Evolutionary conservation across 2,329 filamentous ascomycete species (phyloP).

Genomic region (Xylaria polymorpha): DNA sequence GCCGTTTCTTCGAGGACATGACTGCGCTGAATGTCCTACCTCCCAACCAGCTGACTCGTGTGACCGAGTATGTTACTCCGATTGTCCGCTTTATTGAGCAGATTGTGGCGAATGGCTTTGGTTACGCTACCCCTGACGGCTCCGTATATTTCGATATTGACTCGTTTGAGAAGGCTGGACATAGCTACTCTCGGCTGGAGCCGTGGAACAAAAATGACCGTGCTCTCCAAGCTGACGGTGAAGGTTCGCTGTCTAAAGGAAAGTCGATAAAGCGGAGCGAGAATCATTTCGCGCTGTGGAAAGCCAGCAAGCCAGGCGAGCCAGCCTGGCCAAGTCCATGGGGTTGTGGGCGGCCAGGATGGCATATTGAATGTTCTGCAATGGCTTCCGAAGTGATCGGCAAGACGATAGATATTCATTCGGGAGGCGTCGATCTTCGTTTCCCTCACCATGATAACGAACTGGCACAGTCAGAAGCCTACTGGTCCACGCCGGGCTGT

Average conservation of each 20-base stretch:
- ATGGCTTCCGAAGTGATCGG: constrained; percentile 35
- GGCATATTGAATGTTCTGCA: constrained; percentile 37
- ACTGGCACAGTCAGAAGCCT: constrained; percentile 34
- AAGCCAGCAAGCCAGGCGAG: constrained; percentile 35
- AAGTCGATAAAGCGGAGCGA: constrained; percentile 30
- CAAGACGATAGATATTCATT: constrained; percentile 33
- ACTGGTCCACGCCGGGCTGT: constrained; percentile 24
- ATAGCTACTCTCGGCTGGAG: constrained; percentile 29
- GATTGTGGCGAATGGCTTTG: constrained; percentile 31
- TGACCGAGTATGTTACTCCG: constrained; percentile 28
- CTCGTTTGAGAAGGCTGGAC: constrained; percentile 34
- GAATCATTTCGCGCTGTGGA: constrained; percentile 35
- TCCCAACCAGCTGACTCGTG: constrained; percentile 27
- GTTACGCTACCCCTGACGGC: constrained; percentile 35
- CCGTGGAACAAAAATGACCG: constrained; percentile 33
- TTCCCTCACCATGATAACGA: constrained; percentile 37
- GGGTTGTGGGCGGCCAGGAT: constrained; percentile 32
- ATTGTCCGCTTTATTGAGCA: constrained; percentile 33
- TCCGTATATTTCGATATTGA: constrained; percentile 37
- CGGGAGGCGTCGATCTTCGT: constrained; percentile 31
- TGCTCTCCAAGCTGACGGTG: constrained; percentile 32
- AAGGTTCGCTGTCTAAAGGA: constrained; percentile 33
- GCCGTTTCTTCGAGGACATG: constrained; percentile 33
- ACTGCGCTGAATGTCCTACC: constrained; percentile 30
- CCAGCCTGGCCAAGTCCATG: constrained; percentile 34